Conservation (phyloP, 2,329 filamentous ascomycete species). For the Epichloe glyceriae region DNA sequence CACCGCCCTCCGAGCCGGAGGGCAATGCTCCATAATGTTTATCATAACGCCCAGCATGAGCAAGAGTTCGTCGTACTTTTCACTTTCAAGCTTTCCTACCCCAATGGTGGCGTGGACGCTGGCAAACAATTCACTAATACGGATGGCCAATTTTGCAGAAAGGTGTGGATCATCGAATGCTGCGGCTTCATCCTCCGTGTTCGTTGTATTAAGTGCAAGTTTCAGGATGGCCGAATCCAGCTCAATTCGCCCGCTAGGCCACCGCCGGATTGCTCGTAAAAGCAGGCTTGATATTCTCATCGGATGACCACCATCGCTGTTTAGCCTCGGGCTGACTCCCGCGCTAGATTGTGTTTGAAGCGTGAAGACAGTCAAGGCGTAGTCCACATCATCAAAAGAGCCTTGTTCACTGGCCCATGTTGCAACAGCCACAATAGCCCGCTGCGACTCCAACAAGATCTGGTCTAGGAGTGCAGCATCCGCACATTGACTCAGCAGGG, state of each 20-base stretch:
- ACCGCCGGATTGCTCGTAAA: constrained; percentile 15
- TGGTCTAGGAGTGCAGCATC: constrained; percentile 17
- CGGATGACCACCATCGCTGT: constrained; percentile 14
- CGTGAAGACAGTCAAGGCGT: constrained; percentile 30
- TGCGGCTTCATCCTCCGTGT: constrained; percentile 62
- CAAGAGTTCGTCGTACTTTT: constrained; percentile 56
- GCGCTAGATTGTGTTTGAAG: constrained; percentile 22
- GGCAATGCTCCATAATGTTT: constrained; percentile 72
- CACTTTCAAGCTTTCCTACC: constrained; percentile 33
- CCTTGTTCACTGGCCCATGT: constrained; percentile 9
- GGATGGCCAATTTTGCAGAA: constrained; percentile 32
- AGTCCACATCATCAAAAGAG: constrained; percentile 20
- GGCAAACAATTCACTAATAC: constrained; percentile 39
- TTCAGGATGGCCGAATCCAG: constrained; percentile 26
- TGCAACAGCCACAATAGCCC: constrained; percentile 14
- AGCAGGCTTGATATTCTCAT: constrained; percentile 19
- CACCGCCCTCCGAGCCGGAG: constrained; percentile 38
- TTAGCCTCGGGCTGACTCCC: constrained; percentile 10
- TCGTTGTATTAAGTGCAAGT: constrained; percentile 74
- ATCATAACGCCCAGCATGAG: constrained; percentile 73
- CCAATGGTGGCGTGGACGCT: constrained; percentile 34
- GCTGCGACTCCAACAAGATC: constrained; percentile 17
- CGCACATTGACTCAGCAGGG: constrained; percentile 23
- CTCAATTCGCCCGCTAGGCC: constrained; percentile 16
- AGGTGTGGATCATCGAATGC: constrained; percentile 52